Evolutionary conservation across 352 stramenopile genomes (phyloP), one percentile per base, ranked within the genome.

Genomic region (Globisporangium uncinulatum): DNA sequence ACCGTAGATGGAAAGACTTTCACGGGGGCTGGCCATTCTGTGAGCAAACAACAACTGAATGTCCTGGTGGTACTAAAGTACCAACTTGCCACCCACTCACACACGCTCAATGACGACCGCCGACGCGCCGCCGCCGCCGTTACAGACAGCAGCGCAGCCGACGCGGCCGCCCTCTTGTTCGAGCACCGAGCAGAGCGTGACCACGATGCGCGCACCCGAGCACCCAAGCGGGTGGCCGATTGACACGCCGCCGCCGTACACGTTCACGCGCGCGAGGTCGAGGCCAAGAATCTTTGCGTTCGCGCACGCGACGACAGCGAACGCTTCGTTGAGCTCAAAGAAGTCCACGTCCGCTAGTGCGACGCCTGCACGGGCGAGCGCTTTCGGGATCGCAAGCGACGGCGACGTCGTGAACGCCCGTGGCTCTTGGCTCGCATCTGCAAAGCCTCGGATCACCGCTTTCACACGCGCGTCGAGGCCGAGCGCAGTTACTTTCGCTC

Each of bases 251-350:
- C 95, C 96, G 53, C 96, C 97, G 66, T 97, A 96, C 2, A 97
- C 89, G 73, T 99, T 99, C 11, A 99, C 89, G 56, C 75, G 84
- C 34, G 66, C 65, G 20, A 67, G 65, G 70, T 98, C 86, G 6
- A 99, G 64, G 32, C 83, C 77, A 50, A 99, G 46, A 10, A 98
- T 60, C 69, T 96, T 69, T 54, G 84, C 89, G 74, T 98, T 99
- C 2, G 85, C 92, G 19, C 98, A 78, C 0, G 91, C 76, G 8
- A 99, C 96, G 15, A 98, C 94, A 2, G 91, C 81, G 69, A 99
- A 99, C 20, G 96, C 97, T 65, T 99, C 96, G 67, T 99, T 99
- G 61, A 99, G 97, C 76, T 99, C 97, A 67, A 96, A 93, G 69
- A 89, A 98, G 43, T 99, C 92, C 6, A 99, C 75, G 63, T 98